These are phyloP conservation scores for Saccharomyces hybrid DNA, from an alignment of 1,139 yeast genomes.

Conservation along the genomic window DNA sequence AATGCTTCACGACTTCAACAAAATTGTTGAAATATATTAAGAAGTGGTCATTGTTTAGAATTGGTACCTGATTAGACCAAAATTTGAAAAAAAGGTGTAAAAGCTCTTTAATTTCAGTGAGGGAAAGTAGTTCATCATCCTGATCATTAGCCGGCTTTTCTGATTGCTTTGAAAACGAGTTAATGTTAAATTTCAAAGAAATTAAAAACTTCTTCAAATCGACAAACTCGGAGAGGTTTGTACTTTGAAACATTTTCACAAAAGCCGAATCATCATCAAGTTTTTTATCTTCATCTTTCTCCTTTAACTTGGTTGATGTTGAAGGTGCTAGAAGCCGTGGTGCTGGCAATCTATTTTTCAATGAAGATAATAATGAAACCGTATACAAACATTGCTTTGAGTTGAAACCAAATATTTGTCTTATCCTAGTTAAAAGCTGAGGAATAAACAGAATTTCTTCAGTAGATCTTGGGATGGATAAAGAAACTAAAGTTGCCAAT, in stretches of 20 bases:
- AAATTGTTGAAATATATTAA: constrained; percentile 49
- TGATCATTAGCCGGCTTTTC: background rate
- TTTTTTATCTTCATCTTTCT: constrained; percentile 3
- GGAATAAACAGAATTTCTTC: constrained; percentile 73
- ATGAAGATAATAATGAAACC: constrained; percentile 60
- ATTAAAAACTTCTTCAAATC: constrained; percentile 21
- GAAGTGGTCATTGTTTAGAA: constrained; percentile 60
- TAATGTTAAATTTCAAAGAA: constrained; percentile 19
- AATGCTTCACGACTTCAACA: constrained; percentile 37
- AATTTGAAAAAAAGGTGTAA: constrained; percentile 53
- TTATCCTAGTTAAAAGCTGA: constrained; percentile 56
- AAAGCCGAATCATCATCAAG: background rate
- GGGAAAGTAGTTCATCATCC: constrained; percentile 7
- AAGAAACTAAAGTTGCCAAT: constrained; percentile 60
- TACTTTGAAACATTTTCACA: constrained; percentile 12
- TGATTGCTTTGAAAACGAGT: background rate
- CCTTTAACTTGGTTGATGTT: constrained; percentile 44
- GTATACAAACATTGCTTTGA: constrained; percentile 61
- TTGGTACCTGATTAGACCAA: constrained; percentile 69
- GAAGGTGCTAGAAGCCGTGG: constrained; percentile 34
- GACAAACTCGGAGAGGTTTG: constrained; percentile 26
- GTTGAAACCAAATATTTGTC: constrained; percentile 62
- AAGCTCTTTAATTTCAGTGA: constrained; percentile 27
- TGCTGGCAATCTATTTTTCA: constrained; percentile 50
- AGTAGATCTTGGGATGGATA: constrained; percentile 67